Evolutionary conservation across 2,329 filamentous ascomycete genomes (phyloP).

Genomic region (Ophiostoma sp.): DNA sequence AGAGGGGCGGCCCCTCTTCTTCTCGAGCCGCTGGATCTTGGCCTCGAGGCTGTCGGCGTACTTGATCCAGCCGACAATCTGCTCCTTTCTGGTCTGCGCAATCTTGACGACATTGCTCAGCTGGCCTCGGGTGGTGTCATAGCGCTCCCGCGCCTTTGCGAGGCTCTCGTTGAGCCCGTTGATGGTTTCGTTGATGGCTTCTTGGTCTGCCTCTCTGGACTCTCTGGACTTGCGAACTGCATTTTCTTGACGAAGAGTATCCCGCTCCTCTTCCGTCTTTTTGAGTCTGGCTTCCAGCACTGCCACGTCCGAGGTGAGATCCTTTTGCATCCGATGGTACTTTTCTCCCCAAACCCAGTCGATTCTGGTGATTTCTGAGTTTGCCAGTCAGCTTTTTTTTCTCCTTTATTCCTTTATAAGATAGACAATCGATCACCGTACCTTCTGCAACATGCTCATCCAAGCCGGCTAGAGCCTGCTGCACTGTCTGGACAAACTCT

Average conservation of each 20-base stretch:
- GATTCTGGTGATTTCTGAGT: conserved; percentile 3
- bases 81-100: conserved; percentile 39
- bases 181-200: neutral
- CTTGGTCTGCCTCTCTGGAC: neutral
- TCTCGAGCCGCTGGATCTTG: conserved; percentile 42
- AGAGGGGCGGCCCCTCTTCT: conserved; percentile 28
- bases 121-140: conserved; percentile 14
- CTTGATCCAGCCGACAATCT: conserved; percentile 43
- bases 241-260: neutral
- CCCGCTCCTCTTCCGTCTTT: neutral
- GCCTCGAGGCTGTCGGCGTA: conserved; percentile 42
- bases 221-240: neutral
- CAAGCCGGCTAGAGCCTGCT: conserved; percentile 39
- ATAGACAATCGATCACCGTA: neutral
- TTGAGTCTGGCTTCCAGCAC: neutral
- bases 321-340: conserved; percentile 5
- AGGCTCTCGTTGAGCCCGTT: conserved; percentile 21
- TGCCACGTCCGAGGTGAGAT: neutral
- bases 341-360: conserved; percentile 11
- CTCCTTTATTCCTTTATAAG: too few relatives aligned
- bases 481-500: conserved; percentile 39
- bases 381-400: neutral
- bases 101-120: conserved; percentile 40
- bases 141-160: conserved; percentile 24
- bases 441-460: conserved; percentile 29